These are phyloP conservation scores for Celoporthe dispersa DNA, from an alignment of 2,329 filamentous ascomycete species.

Conservation along the genomic window DNA sequence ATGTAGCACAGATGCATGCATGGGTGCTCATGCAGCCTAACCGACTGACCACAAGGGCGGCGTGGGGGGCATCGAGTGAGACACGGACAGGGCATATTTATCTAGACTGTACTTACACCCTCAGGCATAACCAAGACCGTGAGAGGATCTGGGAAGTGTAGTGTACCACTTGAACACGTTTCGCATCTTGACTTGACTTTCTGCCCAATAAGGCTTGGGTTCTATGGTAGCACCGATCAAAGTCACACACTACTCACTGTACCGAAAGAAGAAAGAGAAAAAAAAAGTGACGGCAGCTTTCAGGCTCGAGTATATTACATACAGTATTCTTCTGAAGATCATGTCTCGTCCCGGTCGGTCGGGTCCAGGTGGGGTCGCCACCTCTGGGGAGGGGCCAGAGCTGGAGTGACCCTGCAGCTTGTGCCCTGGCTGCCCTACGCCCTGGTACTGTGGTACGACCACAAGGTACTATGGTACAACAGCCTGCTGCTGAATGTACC, in stretches of 20 bases:
- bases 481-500: no score
- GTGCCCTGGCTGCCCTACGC: not conserved
- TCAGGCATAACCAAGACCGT: no score
- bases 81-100: not conserved
- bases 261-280: no score
- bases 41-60: not conserved
- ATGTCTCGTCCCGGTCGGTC: not conserved
- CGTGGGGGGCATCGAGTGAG: not conserved
- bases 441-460: no score
- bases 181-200: no score
- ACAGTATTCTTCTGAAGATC: not conserved
- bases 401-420: not conserved
- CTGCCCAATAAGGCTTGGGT: no score
- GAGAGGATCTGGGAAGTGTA: not conserved
- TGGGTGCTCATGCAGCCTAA: not conserved
- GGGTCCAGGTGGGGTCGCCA: conserved; percentile 1
- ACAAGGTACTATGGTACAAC: no score
- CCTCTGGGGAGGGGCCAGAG: not conserved
- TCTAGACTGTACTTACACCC: no score
- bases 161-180: not conserved
- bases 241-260: not conserved
- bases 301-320: not conserved
- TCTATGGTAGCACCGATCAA: not conserved
- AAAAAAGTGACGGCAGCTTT: not conserved
- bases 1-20: not conserved